Base-by-base conservation (phyloP, 1,139 yeast species). In the Hansenula sp. region DNA sequence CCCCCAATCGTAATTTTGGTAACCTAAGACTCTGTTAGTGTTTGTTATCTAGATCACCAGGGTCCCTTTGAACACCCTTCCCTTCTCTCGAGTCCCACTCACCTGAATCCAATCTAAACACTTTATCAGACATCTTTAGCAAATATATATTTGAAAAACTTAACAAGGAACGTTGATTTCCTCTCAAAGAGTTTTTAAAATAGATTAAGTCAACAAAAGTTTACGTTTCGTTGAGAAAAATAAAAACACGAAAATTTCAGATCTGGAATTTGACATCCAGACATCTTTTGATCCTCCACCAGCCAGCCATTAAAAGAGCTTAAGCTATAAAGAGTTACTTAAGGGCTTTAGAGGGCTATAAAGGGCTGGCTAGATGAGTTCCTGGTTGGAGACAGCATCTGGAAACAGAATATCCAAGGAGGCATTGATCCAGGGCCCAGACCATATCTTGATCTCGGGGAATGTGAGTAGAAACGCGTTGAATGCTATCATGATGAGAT, bases 1-100 rank as follows among this genome's bases (percentile, higher is more conserved):
- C 39, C 96, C 96, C 95, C 92, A 83, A 61, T 79, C 87, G 61
- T 81, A 80, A 68, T 79, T 81, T 59, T 80, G 87, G 62, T 66
- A 79, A 29, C 84, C 83, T 60, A 37, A 25, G 3, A 7, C 14
- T 17, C 28, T 30, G 27, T 34, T 20, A 31, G 32, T 22, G 14
- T n/a, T 12, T 20, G 6, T n/a, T 6, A 27, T 18, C 6, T 30
- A 5, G 6, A 12, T 29, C 18, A 29, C 19, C 16, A 12, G 6
- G 4, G 24, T 17, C 5, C 12, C 14, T 20, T 5, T 21, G 10
- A 11, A 31, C 6, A 9, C 6, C 13, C 19, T 12, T 14, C 12
- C 12, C 12, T 13, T 25, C 7, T 11, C 27, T 11, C 13, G 27
- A 11, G 7, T 5, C 5, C n/a, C 20, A 51, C 61, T 24, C 46